Conservation (phyloP, 2,329 filamentous ascomycete species). For the Grosmannia serpens region DNA sequence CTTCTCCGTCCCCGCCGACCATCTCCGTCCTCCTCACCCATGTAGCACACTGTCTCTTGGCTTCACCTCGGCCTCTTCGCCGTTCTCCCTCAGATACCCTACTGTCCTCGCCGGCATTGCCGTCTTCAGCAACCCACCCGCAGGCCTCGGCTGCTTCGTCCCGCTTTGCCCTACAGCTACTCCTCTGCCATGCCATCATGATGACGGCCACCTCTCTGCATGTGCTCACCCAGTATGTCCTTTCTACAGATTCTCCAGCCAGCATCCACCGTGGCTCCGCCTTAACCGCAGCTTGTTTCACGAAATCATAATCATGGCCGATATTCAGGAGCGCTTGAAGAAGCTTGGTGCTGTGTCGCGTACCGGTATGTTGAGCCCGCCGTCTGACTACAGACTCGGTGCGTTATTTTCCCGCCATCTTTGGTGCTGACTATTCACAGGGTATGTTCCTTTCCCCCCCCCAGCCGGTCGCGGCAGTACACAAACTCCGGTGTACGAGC, state of each 20-base stretch:
- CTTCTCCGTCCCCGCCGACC: background rate
- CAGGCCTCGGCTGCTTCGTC: background rate
- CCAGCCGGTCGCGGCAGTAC: background rate
- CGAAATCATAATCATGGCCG: conserved; percentile 30
- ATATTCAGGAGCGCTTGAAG: conserved; percentile 48
- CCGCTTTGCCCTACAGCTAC: background rate
- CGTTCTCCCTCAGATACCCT: background rate
- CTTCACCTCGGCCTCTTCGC: background rate
- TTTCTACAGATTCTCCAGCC: background rate
- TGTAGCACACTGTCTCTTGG: background rate
- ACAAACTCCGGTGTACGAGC: background rate
- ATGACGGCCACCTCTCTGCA: background rate
- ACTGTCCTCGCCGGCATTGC: background rate
- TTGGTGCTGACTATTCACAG: conserved; percentile 14
- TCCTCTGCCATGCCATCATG: background rate
- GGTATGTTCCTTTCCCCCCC: conserved; percentile 14
- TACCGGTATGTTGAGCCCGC: conserved; percentile 50
- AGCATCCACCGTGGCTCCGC: conserved; percentile 7
- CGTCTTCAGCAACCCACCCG: no score
- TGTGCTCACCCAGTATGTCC: background rate
- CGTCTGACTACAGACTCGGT: background rate
- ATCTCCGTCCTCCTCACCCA: background rate
- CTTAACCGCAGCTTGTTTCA: conserved; percentile 2
- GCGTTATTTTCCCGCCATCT: conserved; percentile 1
- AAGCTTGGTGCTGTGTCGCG: conserved; percentile 43